Evolutionary conservation across 1,139 yeast genomes (phyloP).

Genomic region (Zygoascus hellenicus): DNA sequence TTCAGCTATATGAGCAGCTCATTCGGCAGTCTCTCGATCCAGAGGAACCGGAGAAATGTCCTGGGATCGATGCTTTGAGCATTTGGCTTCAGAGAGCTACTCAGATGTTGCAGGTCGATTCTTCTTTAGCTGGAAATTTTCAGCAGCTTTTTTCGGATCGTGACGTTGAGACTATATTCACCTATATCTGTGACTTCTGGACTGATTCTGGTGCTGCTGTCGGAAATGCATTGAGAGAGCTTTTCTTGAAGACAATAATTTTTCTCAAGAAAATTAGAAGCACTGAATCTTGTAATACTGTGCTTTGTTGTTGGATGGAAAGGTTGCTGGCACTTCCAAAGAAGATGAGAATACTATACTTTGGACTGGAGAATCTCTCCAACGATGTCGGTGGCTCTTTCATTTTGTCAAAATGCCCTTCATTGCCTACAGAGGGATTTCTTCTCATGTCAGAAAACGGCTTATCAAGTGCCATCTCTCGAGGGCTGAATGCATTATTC

Average conservation of each 20-base stretch:
- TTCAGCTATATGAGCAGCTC: neutral
- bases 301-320: conserved; percentile 42
- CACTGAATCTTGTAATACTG: conserved; percentile 17
- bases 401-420: conserved; percentile 42
- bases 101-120: conserved; percentile 28
- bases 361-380: conserved; percentile 51
- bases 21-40: conserved; percentile 2
- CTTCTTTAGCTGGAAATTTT: neutral
- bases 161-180: conserved; percentile 40
- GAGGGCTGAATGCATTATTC: conserved; percentile 47
- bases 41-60: neutral
- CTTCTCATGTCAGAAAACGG: conserved; percentile 50
- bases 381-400: conserved; percentile 41
- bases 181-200: conserved; percentile 61
- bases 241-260: conserved; percentile 48
- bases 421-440: conserved; percentile 44
- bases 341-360: conserved; percentile 54
- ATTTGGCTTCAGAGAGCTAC: conserved; percentile 57
- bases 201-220: conserved; percentile 66
- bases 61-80: conserved; percentile 53
- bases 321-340: conserved; percentile 41
- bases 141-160: conserved; percentile 23
- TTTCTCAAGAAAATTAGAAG: conserved; percentile 29
- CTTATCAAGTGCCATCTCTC: conserved; percentile 63
- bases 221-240: conserved; percentile 58